Base-by-base conservation (phyloP, 345 rosid species). In the Balakata baccata region DNA sequence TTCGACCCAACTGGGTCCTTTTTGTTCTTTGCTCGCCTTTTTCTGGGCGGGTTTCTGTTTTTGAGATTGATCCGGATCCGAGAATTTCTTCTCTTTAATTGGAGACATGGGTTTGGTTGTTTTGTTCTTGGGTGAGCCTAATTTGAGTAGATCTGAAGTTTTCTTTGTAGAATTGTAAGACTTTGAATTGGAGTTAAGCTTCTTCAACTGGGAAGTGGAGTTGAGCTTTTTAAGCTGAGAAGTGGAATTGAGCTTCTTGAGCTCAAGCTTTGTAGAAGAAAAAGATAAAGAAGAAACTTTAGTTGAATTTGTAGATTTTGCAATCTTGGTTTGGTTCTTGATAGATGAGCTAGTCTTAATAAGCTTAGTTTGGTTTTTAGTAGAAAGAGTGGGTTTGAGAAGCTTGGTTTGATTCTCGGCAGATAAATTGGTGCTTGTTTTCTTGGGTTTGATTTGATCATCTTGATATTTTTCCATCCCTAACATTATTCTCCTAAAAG, bases 241-340 rank as follows among this genome's bases (percentile, higher is more conserved):
- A 29, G 34, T 29, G 34, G 34, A 29, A 64, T 66, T 83, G 52
- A 81, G 85, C 76, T 80, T 72, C 69, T 50, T 52, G 65, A 85
- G 66, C 76, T 85, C 82, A 58, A 76, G 68, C 50, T 76, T 69
- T 52, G 81, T 20, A 34, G 79, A 79, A 43, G 50, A 11, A 45
- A 59, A 83, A 25, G 87, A 29, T 1, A 2, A 29, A 29, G 34
- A 29, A 29, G 34, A 29, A 29, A 29, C n/a, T n/a, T n/a, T n/a
- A n/a, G n/a, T 29, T 29, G 34, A 79, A 71, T 84, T 84, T 22
- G 81, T 38, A 13, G 88, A 72, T 74, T 88, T 88, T 39, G 80
- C n/a, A 23, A 77, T 79, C 68, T 85, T 89, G 80, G 88, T 82
- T 60, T 84, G 88, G 70, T 89, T 91, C 76, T 87, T 89, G 66